Percentiles rank a stretch among this genome's conserved stretches.
phyloP scores from a whole-genome alignment of 805 yeast species.

The Candida vaughaniae region DNA sequence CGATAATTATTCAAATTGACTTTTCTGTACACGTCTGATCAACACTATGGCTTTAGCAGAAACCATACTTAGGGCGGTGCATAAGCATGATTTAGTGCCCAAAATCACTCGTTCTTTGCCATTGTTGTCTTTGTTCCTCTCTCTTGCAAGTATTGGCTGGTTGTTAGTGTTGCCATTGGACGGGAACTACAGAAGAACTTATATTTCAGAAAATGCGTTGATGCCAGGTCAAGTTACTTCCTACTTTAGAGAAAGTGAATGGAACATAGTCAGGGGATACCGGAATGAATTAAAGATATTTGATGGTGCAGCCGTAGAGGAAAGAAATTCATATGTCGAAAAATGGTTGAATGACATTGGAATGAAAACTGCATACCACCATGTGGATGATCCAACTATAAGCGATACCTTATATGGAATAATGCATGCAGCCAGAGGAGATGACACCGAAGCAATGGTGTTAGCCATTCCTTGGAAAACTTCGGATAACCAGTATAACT shows the following conservation, averaged over 20 bases:
- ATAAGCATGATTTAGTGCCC: slow-evolving; percentile 41
- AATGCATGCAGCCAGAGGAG: slow-evolving; percentile 91
- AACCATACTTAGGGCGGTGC: slow-evolving; percentile 35
- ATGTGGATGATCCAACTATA: slow-evolving; percentile 4
- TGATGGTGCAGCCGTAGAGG: slow-evolving; percentile 24
- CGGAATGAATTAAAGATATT: slow-evolving; percentile 54
- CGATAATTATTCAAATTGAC: neutral
- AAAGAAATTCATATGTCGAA: slow-evolving; percentile 47
- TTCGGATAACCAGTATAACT: slow-evolving; percentile 60
- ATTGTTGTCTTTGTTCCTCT: slow-evolving; percentile 29
- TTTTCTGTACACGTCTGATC: neutral
- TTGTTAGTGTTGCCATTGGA: slow-evolving; percentile 69
- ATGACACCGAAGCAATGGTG: slow-evolving; percentile 93
- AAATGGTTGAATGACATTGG: slow-evolving; percentile 71
- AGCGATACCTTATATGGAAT: slow-evolving; percentile 64
- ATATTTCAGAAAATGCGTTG: slow-evolving; percentile 92
- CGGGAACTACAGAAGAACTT: slow-evolving; percentile 80
- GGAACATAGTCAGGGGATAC: slow-evolving; percentile 88
- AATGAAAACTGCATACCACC: slow-evolving; percentile 51
- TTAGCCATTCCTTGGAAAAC: slow-evolving; percentile 86
- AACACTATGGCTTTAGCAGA: slow-evolving; percentile 45
- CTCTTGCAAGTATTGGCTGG: slow-evolving; percentile 37
- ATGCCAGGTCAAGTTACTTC: slow-evolving; percentile 96
- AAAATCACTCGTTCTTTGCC: slow-evolving; percentile 34
- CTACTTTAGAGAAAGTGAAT: slow-evolving; percentile 89